Evolutionary conservation across 2,329 filamentous ascomycete species (phyloP).

Genomic region (Ilyonectria sp.): DNA sequence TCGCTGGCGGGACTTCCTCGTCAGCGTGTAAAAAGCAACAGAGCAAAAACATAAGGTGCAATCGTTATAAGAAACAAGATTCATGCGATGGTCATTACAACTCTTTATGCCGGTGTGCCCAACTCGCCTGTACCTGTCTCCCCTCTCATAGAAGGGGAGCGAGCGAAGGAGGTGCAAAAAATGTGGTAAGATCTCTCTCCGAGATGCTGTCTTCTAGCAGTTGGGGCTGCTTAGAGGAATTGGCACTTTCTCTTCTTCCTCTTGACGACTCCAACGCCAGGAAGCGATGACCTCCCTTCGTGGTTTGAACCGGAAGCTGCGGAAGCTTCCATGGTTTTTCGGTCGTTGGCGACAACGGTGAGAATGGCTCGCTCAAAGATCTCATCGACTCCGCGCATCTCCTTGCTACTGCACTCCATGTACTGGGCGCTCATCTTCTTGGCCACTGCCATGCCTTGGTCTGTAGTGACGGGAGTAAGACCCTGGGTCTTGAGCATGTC

Average conservation of each 20-base stretch:
- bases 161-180: constrained; percentile 34
- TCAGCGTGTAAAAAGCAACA: constrained; percentile 36
- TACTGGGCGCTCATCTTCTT: constrained; percentile 95
- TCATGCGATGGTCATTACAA: constrained; percentile 61
- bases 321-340: constrained; percentile 71
- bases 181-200: constrained; percentile 36
- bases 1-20: constrained; percentile 40
- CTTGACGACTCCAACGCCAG: constrained; percentile 68
- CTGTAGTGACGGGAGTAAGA: constrained; percentile 91
- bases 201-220: constrained; percentile 34
- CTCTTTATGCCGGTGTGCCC: constrained; percentile 51
- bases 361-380: constrained; percentile 95
- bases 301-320: constrained; percentile 57
- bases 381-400: constrained; percentile 95
- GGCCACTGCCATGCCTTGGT: constrained; percentile 90
- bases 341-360: constrained; percentile 87
- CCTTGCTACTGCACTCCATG: constrained; percentile 99
- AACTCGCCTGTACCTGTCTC: constrained; percentile 34
- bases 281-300: constrained; percentile 57
- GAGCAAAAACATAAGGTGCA: constrained; percentile 47
- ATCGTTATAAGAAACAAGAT: constrained; percentile 54
- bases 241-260: constrained; percentile 90
- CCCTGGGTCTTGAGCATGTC: constrained; percentile 99
- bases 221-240: constrained; percentile 72
- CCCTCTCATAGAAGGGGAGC: constrained; percentile 37